phyloP scores from a whole-genome alignment of 2,329 filamentous ascomycete species.

The Fusarium multiceps region DNA sequence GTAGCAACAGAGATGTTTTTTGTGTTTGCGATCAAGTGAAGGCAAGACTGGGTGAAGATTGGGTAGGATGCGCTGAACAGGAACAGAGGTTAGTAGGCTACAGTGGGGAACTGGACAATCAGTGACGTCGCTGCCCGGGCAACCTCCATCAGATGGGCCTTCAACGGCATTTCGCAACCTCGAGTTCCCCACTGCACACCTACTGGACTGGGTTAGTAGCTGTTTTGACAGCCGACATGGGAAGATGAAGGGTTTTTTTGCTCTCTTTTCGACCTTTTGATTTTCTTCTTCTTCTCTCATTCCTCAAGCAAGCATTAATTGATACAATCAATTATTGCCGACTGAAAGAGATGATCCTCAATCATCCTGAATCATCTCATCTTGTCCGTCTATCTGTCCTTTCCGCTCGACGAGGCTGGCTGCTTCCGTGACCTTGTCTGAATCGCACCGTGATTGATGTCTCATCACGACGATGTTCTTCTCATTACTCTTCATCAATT shows the following conservation, averaged over 20 bases:
- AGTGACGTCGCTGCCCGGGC: conserved; percentile 49
- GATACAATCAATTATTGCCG: conserved; percentile 7
- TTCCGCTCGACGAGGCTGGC: conserved; percentile 8
- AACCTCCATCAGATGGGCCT: conserved; percentile 32
- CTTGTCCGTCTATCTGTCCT: not conserved
- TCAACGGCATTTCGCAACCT: conserved; percentile 6
- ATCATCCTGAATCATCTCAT: not conserved
- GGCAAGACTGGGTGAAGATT: conserved; percentile 4
- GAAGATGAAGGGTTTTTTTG: conserved; percentile 23
- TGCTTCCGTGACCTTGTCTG: conserved; percentile 22
- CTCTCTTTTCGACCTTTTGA: not conserved
- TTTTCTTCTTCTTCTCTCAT: not conserved
- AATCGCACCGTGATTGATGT: conserved; percentile 17
- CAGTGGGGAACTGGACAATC: conserved; percentile 19
- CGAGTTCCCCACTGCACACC: conserved; percentile 11
- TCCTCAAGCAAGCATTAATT: conserved; percentile 2
- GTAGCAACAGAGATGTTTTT: not conserved
- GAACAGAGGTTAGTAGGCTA: not conserved
- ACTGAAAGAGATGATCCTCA: not conserved
- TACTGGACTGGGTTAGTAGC: conserved; percentile 29
- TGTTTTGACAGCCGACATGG: conserved; percentile 20
- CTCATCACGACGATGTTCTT: conserved; percentile 13
- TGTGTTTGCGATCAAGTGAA: conserved; percentile 21
- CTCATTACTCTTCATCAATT: conserved; percentile 1
- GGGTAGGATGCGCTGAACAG: not conserved